Percentiles rank a stretch among this genome's conserved stretches.
Evolutionary conservation across 2,329 filamentous ascomycete species (phyloP).

Genomic region (Colletotrichum brevisporum): DNA sequence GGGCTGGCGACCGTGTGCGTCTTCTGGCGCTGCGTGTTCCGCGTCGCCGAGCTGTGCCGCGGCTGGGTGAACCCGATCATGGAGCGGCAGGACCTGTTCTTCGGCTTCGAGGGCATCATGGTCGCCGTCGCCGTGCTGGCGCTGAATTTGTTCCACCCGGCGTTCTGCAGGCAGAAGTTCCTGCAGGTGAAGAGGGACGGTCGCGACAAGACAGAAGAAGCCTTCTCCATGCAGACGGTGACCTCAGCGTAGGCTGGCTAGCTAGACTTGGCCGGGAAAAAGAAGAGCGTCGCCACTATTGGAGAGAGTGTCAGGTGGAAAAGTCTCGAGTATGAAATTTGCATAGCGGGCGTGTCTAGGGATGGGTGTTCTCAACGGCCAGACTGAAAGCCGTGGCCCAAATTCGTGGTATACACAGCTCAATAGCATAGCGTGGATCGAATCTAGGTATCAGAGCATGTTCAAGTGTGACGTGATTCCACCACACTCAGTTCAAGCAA

Average conservation of each 20-base stretch:
- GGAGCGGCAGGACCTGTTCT: conserved; percentile 66
- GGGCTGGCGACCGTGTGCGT: conserved; percentile 72
- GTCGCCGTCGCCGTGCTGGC: conserved; percentile 61
- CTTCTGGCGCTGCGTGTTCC: conserved; percentile 75
- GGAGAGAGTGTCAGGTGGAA: no score
- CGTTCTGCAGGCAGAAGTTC: conserved; percentile 47
- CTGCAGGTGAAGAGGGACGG: conserved; percentile 38
- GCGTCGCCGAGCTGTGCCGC: conserved; percentile 75
- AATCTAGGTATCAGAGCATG: no score
- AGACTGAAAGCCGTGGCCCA: no score
- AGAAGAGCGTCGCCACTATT: neutral
- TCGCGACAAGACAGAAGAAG: neutral
- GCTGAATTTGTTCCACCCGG: conserved; percentile 63
- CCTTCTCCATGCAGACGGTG: no score
- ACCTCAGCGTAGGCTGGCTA: no score
- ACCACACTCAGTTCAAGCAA: no score
- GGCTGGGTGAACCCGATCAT: conserved; percentile 75
- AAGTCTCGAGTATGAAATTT: no score
- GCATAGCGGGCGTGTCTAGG: no score
- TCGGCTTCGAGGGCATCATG: conserved; percentile 70
- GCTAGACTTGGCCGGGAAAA: neutral
- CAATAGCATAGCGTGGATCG: no score
- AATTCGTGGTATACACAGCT: no score
- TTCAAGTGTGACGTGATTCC: no score
- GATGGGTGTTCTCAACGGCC: no score